A percentile compares a stretch with the other conserved stretches of the same genome.
These are phyloP conservation scores for Colletotrichum sp. DNA, from an alignment of 2,329 filamentous ascomycete species.

Conservation along the genomic window DNA sequence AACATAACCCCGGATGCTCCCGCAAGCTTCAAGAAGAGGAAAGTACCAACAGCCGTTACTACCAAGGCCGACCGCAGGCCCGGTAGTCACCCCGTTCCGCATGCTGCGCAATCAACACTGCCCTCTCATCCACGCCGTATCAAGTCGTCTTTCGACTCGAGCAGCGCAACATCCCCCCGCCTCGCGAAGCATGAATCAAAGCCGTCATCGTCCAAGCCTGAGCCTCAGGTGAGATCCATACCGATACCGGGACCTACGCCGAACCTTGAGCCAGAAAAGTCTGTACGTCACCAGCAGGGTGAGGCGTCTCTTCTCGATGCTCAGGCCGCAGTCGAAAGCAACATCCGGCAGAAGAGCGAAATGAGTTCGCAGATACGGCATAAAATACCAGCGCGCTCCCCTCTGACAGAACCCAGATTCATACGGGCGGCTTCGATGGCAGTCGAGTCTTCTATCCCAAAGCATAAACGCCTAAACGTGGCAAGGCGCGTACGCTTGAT, in stretches of 20 bases:
- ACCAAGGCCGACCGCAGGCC: not conserved
- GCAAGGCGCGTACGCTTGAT: constrained; percentile 16
- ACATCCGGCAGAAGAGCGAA: not conserved
- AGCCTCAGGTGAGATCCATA: not conserved
- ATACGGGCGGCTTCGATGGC: not conserved
- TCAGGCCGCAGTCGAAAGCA: not conserved
- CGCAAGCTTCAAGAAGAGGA: constrained; percentile 3
- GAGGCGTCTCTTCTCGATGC: not conserved
- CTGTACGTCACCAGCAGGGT: not conserved
- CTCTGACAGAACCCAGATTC: not conserved
- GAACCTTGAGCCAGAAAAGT: not conserved
- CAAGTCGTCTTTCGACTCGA: not conserved
- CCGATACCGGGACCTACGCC: not conserved
- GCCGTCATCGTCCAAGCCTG: not conserved
- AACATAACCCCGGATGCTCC: not conserved
- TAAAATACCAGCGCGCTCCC: not conserved
- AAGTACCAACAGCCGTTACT: not conserved
- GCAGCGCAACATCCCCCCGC: not conserved
- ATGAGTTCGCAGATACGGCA: not conserved
- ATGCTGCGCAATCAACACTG: not conserved
- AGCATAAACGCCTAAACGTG: not conserved
- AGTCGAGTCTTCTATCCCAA: not conserved
- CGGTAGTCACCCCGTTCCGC: not conserved
- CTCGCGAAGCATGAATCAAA: not conserved
- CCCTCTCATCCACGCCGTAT: not conserved